A percentile compares a stretch with the other conserved stretches of the same genome.
Evolutionary conservation across 129 eudicot species (phyloP).

Genomic region (Rutidosis leptorrhynchoides): DNA sequence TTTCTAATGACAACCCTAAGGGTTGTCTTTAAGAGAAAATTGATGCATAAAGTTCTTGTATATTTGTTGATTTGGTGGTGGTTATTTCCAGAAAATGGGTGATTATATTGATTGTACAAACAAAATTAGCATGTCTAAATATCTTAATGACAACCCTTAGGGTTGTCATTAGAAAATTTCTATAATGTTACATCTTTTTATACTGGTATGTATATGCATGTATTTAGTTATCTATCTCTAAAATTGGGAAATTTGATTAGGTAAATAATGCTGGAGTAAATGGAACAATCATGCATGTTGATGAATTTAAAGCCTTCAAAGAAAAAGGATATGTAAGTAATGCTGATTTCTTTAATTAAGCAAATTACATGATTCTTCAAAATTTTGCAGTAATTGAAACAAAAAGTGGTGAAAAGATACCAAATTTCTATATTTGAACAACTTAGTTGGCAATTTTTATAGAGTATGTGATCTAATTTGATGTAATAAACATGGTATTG

Average conservation of each 20-base stretch:
- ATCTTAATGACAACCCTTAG: no score
- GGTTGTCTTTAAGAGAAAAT: no score
- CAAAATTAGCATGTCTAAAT: no score
- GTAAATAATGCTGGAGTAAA: conserved; percentile 2
- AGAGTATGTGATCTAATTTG: background rate
- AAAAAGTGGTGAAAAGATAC: background rate
- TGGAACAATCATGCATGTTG: background rate
- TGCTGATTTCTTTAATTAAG: background rate
- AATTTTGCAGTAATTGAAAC: background rate
- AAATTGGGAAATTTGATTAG: background rate
- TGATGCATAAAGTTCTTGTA: no score
- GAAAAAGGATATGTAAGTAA: background rate
- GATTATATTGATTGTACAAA: no score
- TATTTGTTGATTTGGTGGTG: no score
- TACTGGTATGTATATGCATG: no score
- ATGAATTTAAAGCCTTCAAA: background rate
- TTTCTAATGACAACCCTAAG: no score
- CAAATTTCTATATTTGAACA: background rate
- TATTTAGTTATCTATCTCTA: background rate
- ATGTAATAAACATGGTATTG: background rate
- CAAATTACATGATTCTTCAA: background rate
- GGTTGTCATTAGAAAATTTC: no score
- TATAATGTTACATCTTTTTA: background rate
- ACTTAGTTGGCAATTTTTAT: background rate
- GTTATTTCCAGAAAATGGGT: no score